Evolutionary conservation across 2,329 filamentous ascomycete species (phyloP).

Genomic region (Dryadomyces quercus-mongolicae): DNA sequence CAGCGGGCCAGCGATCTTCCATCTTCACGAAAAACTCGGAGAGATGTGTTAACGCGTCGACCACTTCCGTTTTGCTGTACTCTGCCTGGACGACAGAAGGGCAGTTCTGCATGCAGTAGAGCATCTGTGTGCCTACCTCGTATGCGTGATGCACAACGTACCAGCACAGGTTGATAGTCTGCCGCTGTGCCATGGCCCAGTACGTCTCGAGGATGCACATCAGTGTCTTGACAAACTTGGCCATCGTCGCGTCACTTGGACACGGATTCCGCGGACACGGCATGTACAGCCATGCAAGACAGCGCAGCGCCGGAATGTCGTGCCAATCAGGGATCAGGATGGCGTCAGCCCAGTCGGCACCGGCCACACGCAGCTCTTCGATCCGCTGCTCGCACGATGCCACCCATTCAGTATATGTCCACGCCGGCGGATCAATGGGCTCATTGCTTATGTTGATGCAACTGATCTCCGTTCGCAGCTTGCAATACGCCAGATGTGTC

Average conservation of each 20-base stretch:
- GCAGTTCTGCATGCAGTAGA: constrained; percentile 3
- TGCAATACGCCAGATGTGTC: neutral
- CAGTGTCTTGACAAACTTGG: neutral
- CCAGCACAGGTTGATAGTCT: neutral
- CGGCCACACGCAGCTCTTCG: neutral
- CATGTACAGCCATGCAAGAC: neutral
- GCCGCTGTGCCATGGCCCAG: neutral
- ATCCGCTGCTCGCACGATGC: neutral
- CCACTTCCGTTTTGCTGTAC: neutral
- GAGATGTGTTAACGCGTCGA: neutral
- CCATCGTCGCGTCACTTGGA: neutral
- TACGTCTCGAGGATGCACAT: neutral
- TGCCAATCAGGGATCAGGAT: neutral
- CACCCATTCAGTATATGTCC: neutral
- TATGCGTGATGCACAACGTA: neutral
- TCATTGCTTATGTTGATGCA: neutral
- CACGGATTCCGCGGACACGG: neutral
- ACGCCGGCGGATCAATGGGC: neutral
- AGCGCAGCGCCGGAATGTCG: neutral
- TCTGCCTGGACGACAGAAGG: neutral
- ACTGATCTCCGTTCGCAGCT: neutral
- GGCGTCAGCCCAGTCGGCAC: neutral
- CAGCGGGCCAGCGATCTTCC: neutral
- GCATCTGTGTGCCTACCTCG: neutral
- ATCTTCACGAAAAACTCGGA: neutral